These are phyloP conservation scores for Phytophthora hybrid DNA, from an alignment of 352 stramenopile genomes.

Conservation along the genomic window DNA sequence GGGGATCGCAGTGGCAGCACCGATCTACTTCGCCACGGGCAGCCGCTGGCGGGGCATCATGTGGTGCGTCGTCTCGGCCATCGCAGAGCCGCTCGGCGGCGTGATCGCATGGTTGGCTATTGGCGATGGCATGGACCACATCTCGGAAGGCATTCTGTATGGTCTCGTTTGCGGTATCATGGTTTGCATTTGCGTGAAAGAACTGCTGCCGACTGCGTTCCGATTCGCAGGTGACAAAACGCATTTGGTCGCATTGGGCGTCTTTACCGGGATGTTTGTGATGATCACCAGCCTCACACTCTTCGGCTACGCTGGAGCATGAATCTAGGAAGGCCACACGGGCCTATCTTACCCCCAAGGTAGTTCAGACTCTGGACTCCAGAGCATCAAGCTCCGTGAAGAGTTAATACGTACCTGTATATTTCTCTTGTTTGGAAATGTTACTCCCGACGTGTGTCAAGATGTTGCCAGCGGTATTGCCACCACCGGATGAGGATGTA, in stretches of 20 bases:
- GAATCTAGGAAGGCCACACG: slow-evolving; percentile 1
- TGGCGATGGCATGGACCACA: slow-evolving; percentile 64
- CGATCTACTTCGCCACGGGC: slow-evolving; percentile 97
- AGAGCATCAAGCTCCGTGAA: neutral
- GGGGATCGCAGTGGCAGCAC: slow-evolving; percentile 94
- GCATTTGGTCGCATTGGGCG: slow-evolving; percentile 76
- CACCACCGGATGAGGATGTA: neutral
- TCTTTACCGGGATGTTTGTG: slow-evolving; percentile 86
- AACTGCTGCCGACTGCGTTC: slow-evolving; percentile 92
- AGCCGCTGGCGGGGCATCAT: slow-evolving; percentile 93
- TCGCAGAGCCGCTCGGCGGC: slow-evolving; percentile 92
- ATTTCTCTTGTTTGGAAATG: neutral
- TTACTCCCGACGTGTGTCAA: neutral
- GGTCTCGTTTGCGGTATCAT: slow-evolving; percentile 95
- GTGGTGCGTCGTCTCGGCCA: slow-evolving; percentile 90
- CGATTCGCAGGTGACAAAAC: slow-evolving; percentile 85
- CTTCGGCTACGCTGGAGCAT: slow-evolving; percentile 74
- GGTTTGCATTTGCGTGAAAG: slow-evolving; percentile 91
- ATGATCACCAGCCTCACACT: slow-evolving; percentile 91
- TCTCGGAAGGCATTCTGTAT: slow-evolving; percentile 90
- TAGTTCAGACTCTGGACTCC: too few species aligned
- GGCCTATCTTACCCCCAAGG: neutral
- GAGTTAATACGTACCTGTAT: neutral
- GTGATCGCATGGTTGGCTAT: slow-evolving; percentile 90
- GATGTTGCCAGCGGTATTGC: neutral